Base-by-base conservation (phyloP, 495 filamentous ascomycete species). In the Neurospora tetraspora region DNA sequence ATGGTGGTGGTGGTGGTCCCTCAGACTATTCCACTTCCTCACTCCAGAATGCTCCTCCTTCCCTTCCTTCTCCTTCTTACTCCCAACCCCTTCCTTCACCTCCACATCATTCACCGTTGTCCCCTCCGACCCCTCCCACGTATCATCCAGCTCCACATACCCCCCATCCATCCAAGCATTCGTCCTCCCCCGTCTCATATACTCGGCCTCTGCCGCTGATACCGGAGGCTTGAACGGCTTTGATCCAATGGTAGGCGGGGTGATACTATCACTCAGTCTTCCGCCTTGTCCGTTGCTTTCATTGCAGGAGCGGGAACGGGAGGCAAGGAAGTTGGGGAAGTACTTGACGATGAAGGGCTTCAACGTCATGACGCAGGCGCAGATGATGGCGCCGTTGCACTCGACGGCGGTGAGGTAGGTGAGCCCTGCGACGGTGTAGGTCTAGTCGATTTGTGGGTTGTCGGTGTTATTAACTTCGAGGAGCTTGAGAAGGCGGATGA, bases 361-460 rank as follows among this genome's bases (percentile, higher is more conserved):
- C 27, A 82, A 74, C 1, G 78, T 80, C 73, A 81, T 77, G 39
- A 83, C 76, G 70, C 80, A 83, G 12, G 83, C 83, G 69, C 80
- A 81, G 39, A 84, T 78, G 16, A 86, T 83, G 36, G 80, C 83
- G 36, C 82, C 76, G 72, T 82, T 83, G 47, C 81, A 74, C 39
- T 86, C 84, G 18, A 86, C 77, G 0, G 78, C 80, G 4, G 87
- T 87, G 78, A 87, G 84, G 34, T 86, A 80, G 23, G 74, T 73
- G 7, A 80, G 75, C n/a, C 72, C 59, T 31, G 73, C 76, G 18
- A 79, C 75, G 27, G 37, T 69, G 53, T 76, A 81, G 47, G 80
- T 78, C 61, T 76, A 79, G 71, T 81, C 80, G 53, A 31, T 31
- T 12, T 23, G 53, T 36, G 43, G 45, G 45, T 71, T 61, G 2